phyloP scores from a whole-genome alignment of 1,284 basidiomycete genomes.

The Sphaerobolus stellatus region DNA sequence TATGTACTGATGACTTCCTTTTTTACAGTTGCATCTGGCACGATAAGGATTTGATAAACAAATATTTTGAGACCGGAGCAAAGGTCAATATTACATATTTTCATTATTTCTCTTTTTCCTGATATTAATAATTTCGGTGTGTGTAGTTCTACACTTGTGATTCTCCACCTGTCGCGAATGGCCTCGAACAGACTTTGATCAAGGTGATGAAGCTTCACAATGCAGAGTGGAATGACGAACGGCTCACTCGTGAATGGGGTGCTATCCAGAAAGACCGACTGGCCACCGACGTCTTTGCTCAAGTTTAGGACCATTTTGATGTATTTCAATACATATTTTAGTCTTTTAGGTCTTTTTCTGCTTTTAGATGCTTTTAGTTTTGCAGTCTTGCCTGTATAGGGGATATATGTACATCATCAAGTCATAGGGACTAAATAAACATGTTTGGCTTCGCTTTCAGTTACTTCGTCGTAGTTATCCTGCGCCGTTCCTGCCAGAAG shows the following conservation, averaged over 20 bases:
- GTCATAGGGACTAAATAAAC: too few species aligned
- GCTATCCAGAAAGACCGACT: constrained; percentile 39
- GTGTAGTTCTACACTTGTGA: constrained; percentile 49
- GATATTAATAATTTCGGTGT: neutral
- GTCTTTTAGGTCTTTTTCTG: too few species aligned
- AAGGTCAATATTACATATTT: constrained; percentile 15
- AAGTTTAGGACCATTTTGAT: too few species aligned
- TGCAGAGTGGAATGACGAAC: constrained; percentile 22
- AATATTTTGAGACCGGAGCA: constrained; percentile 37
- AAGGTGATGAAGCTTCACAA: constrained; percentile 37
- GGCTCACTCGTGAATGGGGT: constrained; percentile 32
- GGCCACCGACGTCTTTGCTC: constrained; percentile 45
- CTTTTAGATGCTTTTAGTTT: too few species aligned
- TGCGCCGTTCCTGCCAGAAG: too few species aligned
- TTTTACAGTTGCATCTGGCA: constrained; percentile 43
- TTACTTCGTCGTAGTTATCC: too few species aligned
- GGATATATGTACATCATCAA: too few species aligned
- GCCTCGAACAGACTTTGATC: constrained; percentile 38
- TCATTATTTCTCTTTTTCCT: neutral
- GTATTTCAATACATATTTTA: too few species aligned
- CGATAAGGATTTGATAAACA: constrained; percentile 39
- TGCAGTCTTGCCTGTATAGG: too few species aligned
- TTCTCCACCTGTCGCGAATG: constrained; percentile 39
- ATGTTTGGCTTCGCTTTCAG: too few species aligned
- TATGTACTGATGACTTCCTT: neutral